Evolutionary conservation across 2,329 filamentous ascomycete species (phyloP).

Genomic region (Ramularia endophylla): DNA sequence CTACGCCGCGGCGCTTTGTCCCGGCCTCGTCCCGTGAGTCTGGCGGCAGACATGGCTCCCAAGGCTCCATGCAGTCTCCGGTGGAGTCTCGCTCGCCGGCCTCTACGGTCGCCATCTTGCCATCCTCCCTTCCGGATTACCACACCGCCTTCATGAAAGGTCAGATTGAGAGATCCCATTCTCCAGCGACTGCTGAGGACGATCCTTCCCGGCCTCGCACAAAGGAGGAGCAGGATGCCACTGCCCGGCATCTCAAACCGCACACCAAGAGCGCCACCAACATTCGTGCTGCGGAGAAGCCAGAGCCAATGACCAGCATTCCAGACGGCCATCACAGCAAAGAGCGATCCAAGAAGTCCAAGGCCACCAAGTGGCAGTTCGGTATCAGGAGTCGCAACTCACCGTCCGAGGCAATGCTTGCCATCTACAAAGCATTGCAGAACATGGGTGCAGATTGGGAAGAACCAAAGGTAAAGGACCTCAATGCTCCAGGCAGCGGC

Average conservation of each 20-base stretch:
- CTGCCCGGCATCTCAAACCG: constrained; percentile 73
- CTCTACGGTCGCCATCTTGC: constrained; percentile 86
- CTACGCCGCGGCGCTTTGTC: constrained; percentile 23
- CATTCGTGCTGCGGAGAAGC: constrained; percentile 31
- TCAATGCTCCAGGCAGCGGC: constrained; percentile 34
- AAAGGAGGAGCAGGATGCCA: constrained; percentile 69
- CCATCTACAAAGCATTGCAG: constrained; percentile 85
- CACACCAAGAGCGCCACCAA: constrained; percentile 59
- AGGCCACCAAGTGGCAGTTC: constrained; percentile 93
- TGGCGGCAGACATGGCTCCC: constrained; percentile 4
- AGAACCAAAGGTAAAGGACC: constrained; percentile 36
- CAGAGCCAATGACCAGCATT: constrained; percentile 51
- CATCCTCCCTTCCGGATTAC: constrained; percentile 83
- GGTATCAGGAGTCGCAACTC: constrained; percentile 92
- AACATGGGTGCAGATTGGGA: constrained; percentile 90
- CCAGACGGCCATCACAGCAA: constrained; percentile 34
- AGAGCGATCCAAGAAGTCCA: constrained; percentile 56
- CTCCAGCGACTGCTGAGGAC: constrained; percentile 22
- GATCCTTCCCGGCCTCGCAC: constrained; percentile 35
- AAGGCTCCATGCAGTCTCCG: constrained; percentile 4
- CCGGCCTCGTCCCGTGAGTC: constrained; percentile 20
- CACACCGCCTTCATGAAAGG: constrained; percentile 87
- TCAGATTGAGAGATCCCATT: constrained; percentile 34
- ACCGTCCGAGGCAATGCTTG: constrained; percentile 88
- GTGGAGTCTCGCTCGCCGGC: constrained; percentile 39